A percentile compares a stretch with the other conserved stretches of the same genome.
These are phyloP conservation scores for Hymenoscyphus scutula DNA, from an alignment of 2,329 filamentous ascomycete genomes.

Conservation along the genomic window DNA sequence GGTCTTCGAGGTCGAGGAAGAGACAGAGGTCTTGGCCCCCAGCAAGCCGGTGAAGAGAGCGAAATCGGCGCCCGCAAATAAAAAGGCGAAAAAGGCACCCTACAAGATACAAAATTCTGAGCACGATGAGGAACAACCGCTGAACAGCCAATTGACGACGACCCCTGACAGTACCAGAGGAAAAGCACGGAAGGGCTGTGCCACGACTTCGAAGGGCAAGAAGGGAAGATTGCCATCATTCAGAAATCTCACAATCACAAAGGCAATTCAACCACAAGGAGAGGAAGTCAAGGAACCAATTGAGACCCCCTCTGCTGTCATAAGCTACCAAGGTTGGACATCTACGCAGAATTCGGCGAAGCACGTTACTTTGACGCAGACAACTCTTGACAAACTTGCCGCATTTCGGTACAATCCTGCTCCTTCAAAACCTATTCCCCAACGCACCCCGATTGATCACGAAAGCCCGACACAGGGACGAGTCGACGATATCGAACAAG, in stretches of 20 bases:
- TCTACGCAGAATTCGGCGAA: constrained; percentile 33
- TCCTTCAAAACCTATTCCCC: not conserved
- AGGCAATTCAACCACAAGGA: constrained; percentile 17
- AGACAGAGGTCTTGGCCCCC: constrained; percentile 7
- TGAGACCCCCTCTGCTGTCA: constrained; percentile 11
- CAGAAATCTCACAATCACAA: constrained; percentile 26
- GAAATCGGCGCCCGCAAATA: constrained; percentile 20
- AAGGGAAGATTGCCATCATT: constrained; percentile 22
- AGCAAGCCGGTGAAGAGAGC: constrained; percentile 18
- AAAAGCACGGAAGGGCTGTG: constrained; percentile 9
- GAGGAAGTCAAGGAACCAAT: constrained; percentile 10
- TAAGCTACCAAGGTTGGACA: constrained; percentile 26
- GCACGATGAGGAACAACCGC: not conserved
- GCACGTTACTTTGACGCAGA: constrained; percentile 21
- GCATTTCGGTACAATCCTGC: constrained; percentile 21
- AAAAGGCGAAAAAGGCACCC: constrained; percentile 14
- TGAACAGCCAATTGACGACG: constrained; percentile 20
- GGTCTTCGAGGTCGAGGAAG: constrained; percentile 6
- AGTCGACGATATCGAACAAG: not conserved
- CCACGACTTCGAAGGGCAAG: constrained; percentile 12
- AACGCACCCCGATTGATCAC: too few species aligned
- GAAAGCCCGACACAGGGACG: not conserved
- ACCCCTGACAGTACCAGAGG: constrained; percentile 20
- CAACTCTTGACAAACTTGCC: constrained; percentile 32
- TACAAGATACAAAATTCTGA: not conserved